Conservation (phyloP, 2,329 filamentous ascomycete species). For the Fusarium bactridioides region DNA sequence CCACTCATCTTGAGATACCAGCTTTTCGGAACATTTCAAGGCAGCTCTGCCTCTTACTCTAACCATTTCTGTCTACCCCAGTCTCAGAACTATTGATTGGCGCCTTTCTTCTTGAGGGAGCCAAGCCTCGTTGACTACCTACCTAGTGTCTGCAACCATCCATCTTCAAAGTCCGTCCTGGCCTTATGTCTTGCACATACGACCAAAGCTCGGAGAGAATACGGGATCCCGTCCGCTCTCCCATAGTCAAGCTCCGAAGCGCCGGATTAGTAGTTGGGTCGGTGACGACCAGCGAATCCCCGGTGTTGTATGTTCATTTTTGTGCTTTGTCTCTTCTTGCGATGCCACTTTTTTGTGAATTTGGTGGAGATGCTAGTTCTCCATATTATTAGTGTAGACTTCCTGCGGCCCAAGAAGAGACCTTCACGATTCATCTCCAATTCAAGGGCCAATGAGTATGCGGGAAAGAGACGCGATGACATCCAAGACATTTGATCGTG, state of each 20-base stretch:
- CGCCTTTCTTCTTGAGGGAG: background rate
- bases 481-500: conserved; percentile 1
- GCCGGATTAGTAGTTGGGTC: conserved; percentile 18
- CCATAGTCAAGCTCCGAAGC: conserved; percentile 15
- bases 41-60: background rate
- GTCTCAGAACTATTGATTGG: no score
- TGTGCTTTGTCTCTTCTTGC: background rate
- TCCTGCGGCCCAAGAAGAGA: background rate
- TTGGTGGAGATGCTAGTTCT: background rate
- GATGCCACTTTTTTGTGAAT: background rate
- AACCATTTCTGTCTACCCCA: background rate
- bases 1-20: background rate
- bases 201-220: conserved; percentile 14
- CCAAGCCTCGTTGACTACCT: background rate
- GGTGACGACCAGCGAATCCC: conserved; percentile 15
- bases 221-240: conserved; percentile 15
- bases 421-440: background rate
- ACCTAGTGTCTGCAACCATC: background rate
- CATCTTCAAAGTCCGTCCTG: background rate
- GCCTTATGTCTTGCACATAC: background rate
- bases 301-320: conserved; percentile 8
- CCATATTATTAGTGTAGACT: background rate
- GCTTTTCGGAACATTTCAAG: background rate
- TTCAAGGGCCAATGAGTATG: background rate
- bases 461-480: background rate